A percentile compares a stretch with the other conserved stretches of the same genome.
Conservation (phyloP, 1,284 basidiomycete genomes). For the Boletus calvinii region DNA sequence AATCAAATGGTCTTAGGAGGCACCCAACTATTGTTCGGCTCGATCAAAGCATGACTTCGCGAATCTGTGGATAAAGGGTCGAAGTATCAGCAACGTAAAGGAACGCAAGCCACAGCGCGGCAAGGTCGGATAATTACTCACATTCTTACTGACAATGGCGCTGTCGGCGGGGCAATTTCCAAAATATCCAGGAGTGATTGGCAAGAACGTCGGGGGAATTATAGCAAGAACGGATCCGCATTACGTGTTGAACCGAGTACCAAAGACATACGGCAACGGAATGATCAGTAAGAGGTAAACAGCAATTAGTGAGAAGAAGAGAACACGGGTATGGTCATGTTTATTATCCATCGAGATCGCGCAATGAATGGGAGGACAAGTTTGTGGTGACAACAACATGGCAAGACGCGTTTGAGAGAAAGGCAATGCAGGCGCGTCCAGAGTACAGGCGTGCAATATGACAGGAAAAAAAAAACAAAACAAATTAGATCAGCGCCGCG, state of each 20-base stretch:
- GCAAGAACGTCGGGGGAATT: conserved; percentile 8
- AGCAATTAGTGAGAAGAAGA: conserved; percentile 13
- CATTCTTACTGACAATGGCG: conserved; percentile 67
- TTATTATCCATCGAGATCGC: conserved; percentile 19
- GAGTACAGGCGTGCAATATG: conserved; percentile 14
- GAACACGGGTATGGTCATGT: conserved; percentile 15
- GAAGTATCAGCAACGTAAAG: neutral
- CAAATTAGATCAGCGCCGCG: conserved; percentile 53
- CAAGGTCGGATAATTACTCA: conserved; percentile 40
- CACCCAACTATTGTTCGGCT: neutral
- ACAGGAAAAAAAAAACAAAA: conserved; percentile 23
- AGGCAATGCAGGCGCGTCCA: conserved; percentile 17
- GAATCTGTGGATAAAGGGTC: conserved; percentile 40
- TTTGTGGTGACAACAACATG: conserved; percentile 19
- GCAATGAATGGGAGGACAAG: conserved; percentile 26
- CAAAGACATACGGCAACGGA: conserved; percentile 21
- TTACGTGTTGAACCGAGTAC: conserved; percentile 28
- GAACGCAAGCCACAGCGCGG: conserved; percentile 1
- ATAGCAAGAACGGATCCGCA: conserved; percentile 23
- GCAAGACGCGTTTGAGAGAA: conserved; percentile 13
- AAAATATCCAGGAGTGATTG: conserved; percentile 3
- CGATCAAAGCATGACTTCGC: conserved; percentile 51
- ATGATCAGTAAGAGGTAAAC: conserved; percentile 24
- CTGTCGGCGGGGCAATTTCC: conserved; percentile 34
- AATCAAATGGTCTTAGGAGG: too few relatives aligned